phyloP scores from a whole-genome alignment of 176 grass and related monocot species.

The Tuctoria greenei region DNA sequence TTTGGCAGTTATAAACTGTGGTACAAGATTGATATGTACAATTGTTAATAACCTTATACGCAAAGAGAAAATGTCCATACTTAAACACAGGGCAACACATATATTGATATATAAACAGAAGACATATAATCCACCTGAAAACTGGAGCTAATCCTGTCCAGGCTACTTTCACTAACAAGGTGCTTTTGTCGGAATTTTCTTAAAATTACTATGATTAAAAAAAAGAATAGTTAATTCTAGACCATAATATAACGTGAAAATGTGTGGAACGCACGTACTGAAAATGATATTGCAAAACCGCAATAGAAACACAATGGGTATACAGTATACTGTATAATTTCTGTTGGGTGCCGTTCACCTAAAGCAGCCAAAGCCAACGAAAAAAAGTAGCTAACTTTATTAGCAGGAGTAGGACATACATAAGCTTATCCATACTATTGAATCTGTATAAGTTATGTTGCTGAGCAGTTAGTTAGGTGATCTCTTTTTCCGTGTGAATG shows the following conservation, averaged over 20 bases:
- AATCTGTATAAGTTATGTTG: not conserved
- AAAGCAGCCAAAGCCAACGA: not conserved
- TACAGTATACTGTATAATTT: not conserved
- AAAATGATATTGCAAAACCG: not conserved
- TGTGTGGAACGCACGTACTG: not conserved
- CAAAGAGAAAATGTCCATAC: not conserved
- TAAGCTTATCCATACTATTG: not conserved
- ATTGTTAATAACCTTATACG: slow-evolving; percentile 17
- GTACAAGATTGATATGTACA: not conserved
- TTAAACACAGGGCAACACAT: slow-evolving; percentile 5
- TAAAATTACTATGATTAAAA: not conserved
- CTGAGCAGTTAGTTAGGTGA: not conserved
- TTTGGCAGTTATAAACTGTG: not conserved
- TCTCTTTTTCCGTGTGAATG: not conserved
- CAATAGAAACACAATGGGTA: not conserved
- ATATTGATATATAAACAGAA: not conserved
- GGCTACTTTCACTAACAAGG: not conserved
- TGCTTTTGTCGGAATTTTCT: not conserved
- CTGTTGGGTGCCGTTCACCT: not conserved
- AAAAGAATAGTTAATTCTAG: slow-evolving; percentile 2
- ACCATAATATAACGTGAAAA: not conserved
- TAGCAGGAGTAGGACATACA: not conserved
- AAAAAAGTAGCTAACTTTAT: not conserved
- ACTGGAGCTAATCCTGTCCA: not conserved
- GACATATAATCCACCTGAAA: not conserved